Base-by-base conservation (phyloP, 2,329 filamentous ascomycete species). In the Gyromitra esculenta region DNA sequence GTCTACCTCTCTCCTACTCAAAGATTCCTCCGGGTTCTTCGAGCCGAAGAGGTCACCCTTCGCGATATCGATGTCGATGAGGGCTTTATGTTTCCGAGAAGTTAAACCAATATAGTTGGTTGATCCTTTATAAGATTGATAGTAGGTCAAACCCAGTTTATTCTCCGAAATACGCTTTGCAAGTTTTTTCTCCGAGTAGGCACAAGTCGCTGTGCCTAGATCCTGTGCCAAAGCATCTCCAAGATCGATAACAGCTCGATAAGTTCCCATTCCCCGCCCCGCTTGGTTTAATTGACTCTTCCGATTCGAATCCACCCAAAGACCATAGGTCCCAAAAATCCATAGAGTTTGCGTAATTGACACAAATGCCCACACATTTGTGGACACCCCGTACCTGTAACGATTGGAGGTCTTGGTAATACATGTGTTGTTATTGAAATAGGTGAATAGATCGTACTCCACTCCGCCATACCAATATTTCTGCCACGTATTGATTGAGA, bases 231-330 rank as follows among this genome's bases (percentile, higher is more conserved):
- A 13, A 18, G 45, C 54, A 31, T 50, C 39, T 9, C 52, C 39
- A 18, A 69, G 45, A 25, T 60, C 66, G 25, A 50, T 25, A 39
- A 48, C 37, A 37, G 66, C 66, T 59, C 21, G 21, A 18, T 59
- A 59, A 18, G 39, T 45, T 5, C 66, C 54, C 5, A 60, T 25
- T 11, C 45, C 50, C 39, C 66, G 52, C 11, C 54, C 54, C n/a
- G 21, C 52, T 35, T 37, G 54, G 39, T 21, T 59, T 6, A 60
- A 21, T 15, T 69, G 15, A 54, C 54, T 59, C 18, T 56, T 25
- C 7, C 57, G 25, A 37, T 69, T 18, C 11, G 13, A 31, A 15
- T 69, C 13, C 66, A 69, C 39, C 39, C 15, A 67, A 43, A 56
- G 64, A 7, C 48, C 48, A 35, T 67, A 68, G 13, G 54, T 57